Percentiles rank a stretch among this genome's conserved stretches.
These are phyloP conservation scores for Trichophyton simii DNA, from an alignment of 2,329 filamentous ascomycete species.

Conservation along the genomic window DNA sequence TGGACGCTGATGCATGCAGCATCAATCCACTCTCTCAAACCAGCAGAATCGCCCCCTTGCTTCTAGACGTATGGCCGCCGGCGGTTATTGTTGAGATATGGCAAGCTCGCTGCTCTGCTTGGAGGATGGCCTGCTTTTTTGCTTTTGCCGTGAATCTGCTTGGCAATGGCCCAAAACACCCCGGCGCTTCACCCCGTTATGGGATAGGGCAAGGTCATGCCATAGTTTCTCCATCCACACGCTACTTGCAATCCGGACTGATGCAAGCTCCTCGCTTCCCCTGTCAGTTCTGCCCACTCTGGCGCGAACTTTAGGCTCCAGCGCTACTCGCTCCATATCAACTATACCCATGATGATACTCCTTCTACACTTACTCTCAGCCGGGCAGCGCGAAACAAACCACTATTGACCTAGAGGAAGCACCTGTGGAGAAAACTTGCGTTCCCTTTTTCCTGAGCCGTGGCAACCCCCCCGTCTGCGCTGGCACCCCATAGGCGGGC, in stretches of 20 bases:
- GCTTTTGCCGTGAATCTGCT: not conserved
- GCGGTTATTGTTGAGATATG: not conserved
- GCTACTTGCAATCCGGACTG: not conserved
- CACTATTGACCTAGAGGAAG: not conserved
- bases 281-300: not conserved
- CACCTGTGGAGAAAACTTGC: not conserved
- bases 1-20: not conserved
- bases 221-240: not conserved
- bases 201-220: not conserved
- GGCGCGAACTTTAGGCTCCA: not conserved
- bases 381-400: conserved; percentile 2
- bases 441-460: not conserved
- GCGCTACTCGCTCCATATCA: not conserved
- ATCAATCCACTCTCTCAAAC: not conserved
- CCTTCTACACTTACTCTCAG: too few relatives aligned
- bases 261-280: not conserved
- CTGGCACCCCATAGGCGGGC: not conserved
- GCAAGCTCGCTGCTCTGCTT: not conserved
- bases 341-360: not conserved
- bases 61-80: not conserved
- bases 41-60: not conserved
- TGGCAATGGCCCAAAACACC: not conserved
- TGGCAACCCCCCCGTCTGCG: not conserved
- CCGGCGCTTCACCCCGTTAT: not conserved
- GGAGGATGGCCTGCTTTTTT: not conserved